These are phyloP conservation scores for Botrytis paeoniae DNA, from an alignment of 2,329 filamentous ascomycete genomes.

Conservation along the genomic window DNA sequence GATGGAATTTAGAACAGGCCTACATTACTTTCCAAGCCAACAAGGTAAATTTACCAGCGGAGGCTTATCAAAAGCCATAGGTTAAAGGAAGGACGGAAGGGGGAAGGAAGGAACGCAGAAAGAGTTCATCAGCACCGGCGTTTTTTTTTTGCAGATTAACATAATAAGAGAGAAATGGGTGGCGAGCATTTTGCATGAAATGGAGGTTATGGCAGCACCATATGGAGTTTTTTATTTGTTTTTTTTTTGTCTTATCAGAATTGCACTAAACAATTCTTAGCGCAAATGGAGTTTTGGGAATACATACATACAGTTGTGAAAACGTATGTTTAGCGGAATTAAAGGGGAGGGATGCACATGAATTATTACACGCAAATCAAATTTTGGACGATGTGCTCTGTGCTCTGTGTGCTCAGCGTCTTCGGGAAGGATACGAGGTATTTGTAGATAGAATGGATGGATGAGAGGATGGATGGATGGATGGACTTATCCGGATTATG, in stretches of 20 bases:
- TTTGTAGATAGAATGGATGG: neutral
- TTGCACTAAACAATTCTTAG: neutral
- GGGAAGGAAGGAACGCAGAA: too few species aligned
- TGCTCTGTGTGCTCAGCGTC: neutral
- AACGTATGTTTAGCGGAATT: conserved; percentile 6
- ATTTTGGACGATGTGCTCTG: neutral
- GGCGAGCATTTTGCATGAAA: neutral
- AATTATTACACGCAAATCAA: neutral
- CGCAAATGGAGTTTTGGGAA: conserved; percentile 4
- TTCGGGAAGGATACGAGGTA: neutral
- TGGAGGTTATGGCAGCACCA: conserved; percentile 5
- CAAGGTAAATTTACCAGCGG: conserved; percentile 51
- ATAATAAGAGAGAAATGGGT: neutral
- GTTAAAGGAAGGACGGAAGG: neutral
- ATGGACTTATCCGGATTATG: neutral
- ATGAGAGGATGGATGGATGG: neutral
- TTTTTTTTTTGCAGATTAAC: neutral
- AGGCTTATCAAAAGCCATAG: conserved; percentile 11
- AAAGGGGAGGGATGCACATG: neutral
- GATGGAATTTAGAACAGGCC: conserved; percentile 77
- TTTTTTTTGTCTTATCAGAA: neutral
- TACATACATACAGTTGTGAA: conserved; percentile 4
- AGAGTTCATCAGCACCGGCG: neutral
- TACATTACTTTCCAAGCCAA: conserved; percentile 71
- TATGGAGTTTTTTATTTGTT: neutral